A percentile compares a stretch with the other conserved stretches of the same genome.
Conservation (phyloP, 768 basidiomycete genomes). For the Phanerodontia chrysosporium region DNA sequence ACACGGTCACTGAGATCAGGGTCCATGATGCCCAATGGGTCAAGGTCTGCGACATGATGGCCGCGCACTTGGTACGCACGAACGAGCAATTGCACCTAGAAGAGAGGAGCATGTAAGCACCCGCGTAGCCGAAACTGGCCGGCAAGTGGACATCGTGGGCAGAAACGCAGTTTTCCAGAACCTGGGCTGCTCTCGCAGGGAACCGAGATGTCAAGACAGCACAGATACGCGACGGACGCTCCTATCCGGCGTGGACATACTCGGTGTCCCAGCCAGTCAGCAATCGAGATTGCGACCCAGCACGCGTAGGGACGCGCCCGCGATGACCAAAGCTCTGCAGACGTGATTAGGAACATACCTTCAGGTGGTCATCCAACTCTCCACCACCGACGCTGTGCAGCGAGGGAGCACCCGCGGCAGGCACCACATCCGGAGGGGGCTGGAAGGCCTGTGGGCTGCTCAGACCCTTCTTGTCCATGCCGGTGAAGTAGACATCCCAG, state of each 20-base stretch:
- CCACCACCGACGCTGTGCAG: constrained; percentile 63
- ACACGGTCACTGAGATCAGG: constrained; percentile 75
- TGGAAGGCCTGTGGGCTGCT: constrained; percentile 77
- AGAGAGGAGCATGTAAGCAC: background rate
- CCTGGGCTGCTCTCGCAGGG: too few species aligned
- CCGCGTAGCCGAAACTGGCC: background rate
- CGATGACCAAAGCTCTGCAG: background rate
- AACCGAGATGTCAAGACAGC: too few species aligned
- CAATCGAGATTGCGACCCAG: too few species aligned
- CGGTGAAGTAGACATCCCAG: constrained; percentile 93
- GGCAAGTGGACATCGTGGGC: background rate
- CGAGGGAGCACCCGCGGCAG: constrained; percentile 77
- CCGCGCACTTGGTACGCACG: constrained; percentile 99
- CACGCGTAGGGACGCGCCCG: background rate
- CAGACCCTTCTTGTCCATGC: constrained; percentile 85
- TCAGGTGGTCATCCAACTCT: constrained; percentile 90
- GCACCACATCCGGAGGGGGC: constrained; percentile 72
- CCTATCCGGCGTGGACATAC: too few species aligned
- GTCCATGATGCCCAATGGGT: constrained; percentile 91
- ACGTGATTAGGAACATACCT: constrained; percentile 45
- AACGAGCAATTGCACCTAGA: constrained; percentile 92
- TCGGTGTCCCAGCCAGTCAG: too few species aligned
- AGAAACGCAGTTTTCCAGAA: too few species aligned
- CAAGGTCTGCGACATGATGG: constrained; percentile 92
- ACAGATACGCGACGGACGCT: too few species aligned